Evolutionary conservation across 1,284 basidiomycete species (phyloP).

Genomic region (Ceratobasidium sp.): DNA sequence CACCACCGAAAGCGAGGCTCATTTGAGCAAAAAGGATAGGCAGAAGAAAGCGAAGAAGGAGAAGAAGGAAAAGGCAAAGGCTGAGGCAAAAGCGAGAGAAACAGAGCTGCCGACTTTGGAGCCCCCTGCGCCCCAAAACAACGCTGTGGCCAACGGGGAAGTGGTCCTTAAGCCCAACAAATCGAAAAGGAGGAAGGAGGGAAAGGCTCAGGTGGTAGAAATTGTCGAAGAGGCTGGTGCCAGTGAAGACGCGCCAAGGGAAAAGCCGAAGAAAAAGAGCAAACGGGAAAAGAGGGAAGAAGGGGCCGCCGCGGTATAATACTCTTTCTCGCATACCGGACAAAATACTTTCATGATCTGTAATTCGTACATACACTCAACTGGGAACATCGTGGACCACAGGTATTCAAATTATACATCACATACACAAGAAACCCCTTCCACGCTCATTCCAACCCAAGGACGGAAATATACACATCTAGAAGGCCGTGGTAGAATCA

Average conservation of each 20-base stretch:
- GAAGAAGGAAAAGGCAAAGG: slow-evolving; percentile 48
- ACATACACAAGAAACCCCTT: slow-evolving; percentile 36
- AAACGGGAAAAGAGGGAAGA: slow-evolving; percentile 34
- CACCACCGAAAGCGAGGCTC: slow-evolving; percentile 35
- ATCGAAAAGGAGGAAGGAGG: slow-evolving; percentile 48
- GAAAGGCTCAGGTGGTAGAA: slow-evolving; percentile 39
- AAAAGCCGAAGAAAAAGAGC: slow-evolving; percentile 46
- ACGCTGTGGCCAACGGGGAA: slow-evolving; percentile 37
- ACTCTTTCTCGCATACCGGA: neutral
- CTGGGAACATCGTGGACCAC: slow-evolving; percentile 32
- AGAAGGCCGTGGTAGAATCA: slow-evolving; percentile 89
- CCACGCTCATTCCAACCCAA: slow-evolving; percentile 36
- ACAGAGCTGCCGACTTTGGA: slow-evolving; percentile 46
- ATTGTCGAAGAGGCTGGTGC: neutral
- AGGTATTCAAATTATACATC: slow-evolving; percentile 47
- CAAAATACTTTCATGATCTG: slow-evolving; percentile 32
- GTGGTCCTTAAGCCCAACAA: slow-evolving; percentile 26
- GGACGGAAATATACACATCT: slow-evolving; percentile 24
- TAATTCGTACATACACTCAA: slow-evolving; percentile 45
- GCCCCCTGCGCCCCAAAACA: neutral
- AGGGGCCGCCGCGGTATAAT: neutral
- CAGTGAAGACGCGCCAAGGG: slow-evolving; percentile 17
- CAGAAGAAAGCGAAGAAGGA: slow-evolving; percentile 52
- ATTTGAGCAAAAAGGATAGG: slow-evolving; percentile 55
- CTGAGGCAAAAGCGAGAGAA: slow-evolving; percentile 12